These are phyloP conservation scores for Solanum virginianum DNA, from an alignment of 257 asterid genomes.

Conservation along the genomic window DNA sequence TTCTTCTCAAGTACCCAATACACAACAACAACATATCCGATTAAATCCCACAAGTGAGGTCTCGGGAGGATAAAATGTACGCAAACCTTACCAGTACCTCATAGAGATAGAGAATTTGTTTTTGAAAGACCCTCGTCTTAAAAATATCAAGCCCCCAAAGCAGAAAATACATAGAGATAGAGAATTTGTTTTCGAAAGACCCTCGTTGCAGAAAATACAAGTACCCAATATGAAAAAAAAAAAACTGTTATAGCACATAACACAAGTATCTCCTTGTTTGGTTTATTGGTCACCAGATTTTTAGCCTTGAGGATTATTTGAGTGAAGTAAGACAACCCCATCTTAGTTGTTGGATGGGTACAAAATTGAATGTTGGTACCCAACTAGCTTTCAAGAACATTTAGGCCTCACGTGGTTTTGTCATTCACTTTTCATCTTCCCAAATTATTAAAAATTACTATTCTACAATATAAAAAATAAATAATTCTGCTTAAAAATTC, in stretches of 20 bases:
- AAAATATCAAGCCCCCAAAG: too few species aligned
- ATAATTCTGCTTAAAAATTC: neutral
- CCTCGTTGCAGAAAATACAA: too few species aligned
- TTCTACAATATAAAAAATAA: neutral
- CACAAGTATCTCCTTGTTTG: neutral
- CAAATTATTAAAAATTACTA: neutral
- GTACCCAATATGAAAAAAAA: too few species aligned
- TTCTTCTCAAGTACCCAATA: neutral
- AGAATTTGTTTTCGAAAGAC: too few species aligned
- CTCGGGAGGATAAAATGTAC: too few species aligned
- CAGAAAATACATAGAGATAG: too few species aligned
- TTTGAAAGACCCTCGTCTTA: too few species aligned
- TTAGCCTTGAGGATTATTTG: neutral
- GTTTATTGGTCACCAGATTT: neutral
- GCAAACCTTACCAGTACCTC: too few species aligned
- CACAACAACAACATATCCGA: too few species aligned
- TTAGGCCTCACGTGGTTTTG: conserved; percentile 6
- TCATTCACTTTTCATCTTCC: neutral
- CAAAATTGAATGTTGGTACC: conserved; percentile 13
- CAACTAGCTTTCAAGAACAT: neutral
- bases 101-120: too few species aligned
- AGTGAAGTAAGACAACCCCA: neutral
- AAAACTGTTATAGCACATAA: neutral
- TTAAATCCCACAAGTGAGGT: too few species aligned
- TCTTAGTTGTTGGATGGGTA: neutral